These are phyloP conservation scores for Rhododendron williamsianum DNA, from an alignment of 148 eudicot genomes.

Conservation along the genomic window DNA sequence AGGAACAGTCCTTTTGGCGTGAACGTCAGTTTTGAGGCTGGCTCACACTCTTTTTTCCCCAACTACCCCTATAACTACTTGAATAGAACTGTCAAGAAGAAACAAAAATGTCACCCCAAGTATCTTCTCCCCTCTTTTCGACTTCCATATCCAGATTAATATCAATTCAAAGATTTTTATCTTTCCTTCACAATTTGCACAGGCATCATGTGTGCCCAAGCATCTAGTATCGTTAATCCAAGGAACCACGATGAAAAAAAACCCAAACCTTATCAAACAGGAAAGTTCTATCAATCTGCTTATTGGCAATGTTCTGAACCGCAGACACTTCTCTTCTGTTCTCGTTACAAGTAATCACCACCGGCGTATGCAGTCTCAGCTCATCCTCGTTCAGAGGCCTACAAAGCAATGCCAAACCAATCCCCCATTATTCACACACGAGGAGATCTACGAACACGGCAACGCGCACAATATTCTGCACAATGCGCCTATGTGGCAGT, in stretches of 20 bases:
- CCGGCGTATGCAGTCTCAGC: constrained; percentile 65
- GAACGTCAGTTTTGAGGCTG: background rate
- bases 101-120: background rate
- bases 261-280: constrained; percentile 74
- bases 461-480: background rate
- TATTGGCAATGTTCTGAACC: constrained; percentile 85
- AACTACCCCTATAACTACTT: background rate
- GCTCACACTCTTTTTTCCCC: background rate
- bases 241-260: background rate
- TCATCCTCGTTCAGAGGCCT: constrained; percentile 94
- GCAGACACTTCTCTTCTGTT: constrained; percentile 82
- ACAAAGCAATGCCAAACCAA: constrained; percentile 12
- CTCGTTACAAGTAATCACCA: constrained; percentile 80
- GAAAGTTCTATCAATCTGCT: constrained; percentile 94
- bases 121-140: background rate
- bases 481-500: too few species aligned
- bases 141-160: background rate
- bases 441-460: background rate
- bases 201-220: background rate
- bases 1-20: background rate
- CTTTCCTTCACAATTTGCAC: background rate
- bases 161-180: background rate
- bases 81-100: background rate
- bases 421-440: background rate
- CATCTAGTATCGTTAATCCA: background rate